Base-by-base conservation (phyloP, 106 monocot genomes). In the Acorus gramineus region DNA sequence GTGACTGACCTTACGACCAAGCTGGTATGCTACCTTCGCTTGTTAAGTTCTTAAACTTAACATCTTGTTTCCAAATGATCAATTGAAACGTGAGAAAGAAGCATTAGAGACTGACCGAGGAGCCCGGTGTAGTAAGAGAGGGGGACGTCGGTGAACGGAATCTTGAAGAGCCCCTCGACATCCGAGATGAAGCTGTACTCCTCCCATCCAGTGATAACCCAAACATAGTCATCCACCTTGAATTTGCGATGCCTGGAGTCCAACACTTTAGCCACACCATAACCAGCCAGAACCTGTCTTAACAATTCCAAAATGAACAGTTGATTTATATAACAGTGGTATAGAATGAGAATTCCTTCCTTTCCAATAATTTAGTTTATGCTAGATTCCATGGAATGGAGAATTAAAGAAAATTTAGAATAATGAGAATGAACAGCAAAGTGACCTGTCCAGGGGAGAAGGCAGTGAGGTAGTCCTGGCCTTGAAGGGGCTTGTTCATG, bases 401-500 rank as follows among this genome's bases (percentile, higher is more conserved):
- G n/a, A n/a, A n/a, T n/a, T n/a, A n/a, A n/a, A n/a, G n/a, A n/a
- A n/a, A n/a, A n/a, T n/a, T n/a, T n/a, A n/a, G n/a, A n/a, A n/a
- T n/a, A n/a, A n/a, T n/a, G n/a, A n/a, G n/a, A n/a, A n/a, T n/a
- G n/a, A n/a, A n/a, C n/a, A n/a, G n/a, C 4, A 7, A 7, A 9
- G 7, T 66, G 61, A 80, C 80, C 11, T 52, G 14, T 11, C 85
- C 85, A 11, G 82, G 85, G 42, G 46, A 8, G 59, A 75, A 86
- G 47, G 55, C 5, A 1, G n/a, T 12, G 11, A 57, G 51, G 72
- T 82, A 86, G 61, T 52, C 8, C 8, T 8, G 4, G 7, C 28
- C 28, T 28, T 28, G 0, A 28, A 63, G 2, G 61, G 65, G 76
- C 73, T 67, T 66, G 14, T 61, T 60, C 85, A 86, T 81, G 42